phyloP scores from a whole-genome alignment of 2,329 filamentous ascomycete genomes.

The Paraphaeosphaeria minitans region DNA sequence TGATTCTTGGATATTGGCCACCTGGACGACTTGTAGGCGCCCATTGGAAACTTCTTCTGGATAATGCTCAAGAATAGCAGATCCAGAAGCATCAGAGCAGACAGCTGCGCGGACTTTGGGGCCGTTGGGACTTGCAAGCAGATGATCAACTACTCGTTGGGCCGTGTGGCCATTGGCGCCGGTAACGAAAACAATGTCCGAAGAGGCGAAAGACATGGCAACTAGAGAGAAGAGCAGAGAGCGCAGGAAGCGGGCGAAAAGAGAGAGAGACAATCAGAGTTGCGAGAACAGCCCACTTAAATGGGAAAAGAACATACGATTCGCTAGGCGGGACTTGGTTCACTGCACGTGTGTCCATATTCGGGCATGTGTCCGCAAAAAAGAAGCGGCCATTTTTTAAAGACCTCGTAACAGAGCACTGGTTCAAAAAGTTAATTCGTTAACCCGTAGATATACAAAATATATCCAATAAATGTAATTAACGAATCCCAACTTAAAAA shows the following conservation, averaged over 20 bases:
- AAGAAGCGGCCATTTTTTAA: no score
- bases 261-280: not conserved
- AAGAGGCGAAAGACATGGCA: conserved; percentile 5
- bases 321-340: not conserved
- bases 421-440: no score
- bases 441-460: no score
- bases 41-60: conserved; percentile 11
- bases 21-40: conserved; percentile 30
- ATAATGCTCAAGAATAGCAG: not conserved
- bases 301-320: not conserved
- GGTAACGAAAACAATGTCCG: conserved; percentile 8
- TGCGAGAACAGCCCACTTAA: not conserved
- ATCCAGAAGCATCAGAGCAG: conserved; percentile 9
- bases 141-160: conserved; percentile 7
- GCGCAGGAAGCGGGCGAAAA: not conserved
- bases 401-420: no score
- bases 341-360: not conserved
- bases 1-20: conserved; percentile 41
- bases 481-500: no score
- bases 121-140: conserved; percentile 2
- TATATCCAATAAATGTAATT: no score
- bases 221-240: not conserved
- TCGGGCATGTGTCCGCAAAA: not conserved
- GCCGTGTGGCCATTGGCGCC: conserved; percentile 11
- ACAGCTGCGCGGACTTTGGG: conserved; percentile 12